phyloP scores from a whole-genome alignment of 208 protist species.

The Trypanosoma caninum region DNA sequence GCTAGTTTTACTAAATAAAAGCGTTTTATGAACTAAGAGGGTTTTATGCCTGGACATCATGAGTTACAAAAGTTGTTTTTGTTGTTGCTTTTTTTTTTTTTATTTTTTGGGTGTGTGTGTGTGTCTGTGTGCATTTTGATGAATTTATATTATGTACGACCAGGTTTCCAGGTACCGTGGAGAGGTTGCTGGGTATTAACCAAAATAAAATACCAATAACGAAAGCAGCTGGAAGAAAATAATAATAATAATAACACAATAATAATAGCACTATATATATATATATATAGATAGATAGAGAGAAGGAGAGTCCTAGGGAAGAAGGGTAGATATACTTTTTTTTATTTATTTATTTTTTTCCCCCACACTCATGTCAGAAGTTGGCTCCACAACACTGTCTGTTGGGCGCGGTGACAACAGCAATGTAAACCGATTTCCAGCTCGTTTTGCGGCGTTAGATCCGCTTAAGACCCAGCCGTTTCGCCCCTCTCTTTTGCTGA shows the following conservation, averaged over 20 bases:
- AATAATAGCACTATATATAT: no score
- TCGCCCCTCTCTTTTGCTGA: constrained; percentile 58
- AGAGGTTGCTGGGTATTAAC: no score
- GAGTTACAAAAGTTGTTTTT: background rate
- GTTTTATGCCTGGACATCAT: background rate
- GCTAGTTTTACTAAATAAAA: no score
- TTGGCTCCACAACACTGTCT: background rate
- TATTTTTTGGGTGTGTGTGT: constrained; percentile 1
- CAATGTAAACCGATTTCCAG: background rate
- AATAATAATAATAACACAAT: background rate
- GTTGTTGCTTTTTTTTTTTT: constrained; percentile 5
- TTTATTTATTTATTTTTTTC: constrained; percentile 8
- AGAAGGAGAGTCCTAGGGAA: background rate
- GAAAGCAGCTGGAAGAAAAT: background rate
- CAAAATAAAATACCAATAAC: no score
- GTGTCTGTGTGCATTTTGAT: constrained; percentile 11
- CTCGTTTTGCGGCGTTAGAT: constrained; percentile 4
- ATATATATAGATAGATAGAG: background rate
- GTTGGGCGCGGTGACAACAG: background rate
- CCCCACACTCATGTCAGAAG: constrained; percentile 5
- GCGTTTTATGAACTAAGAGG: constrained; percentile 11
- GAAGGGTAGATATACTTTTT: constrained; percentile 1
- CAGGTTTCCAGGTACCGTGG: no score
- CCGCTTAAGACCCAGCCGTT: constrained; percentile 12
- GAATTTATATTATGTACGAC: no score